A percentile compares a stretch with the other conserved stretches of the same genome.
phyloP scores from a whole-genome alignment of 345 rosid genomes.

The Syzygium aromaticum region DNA sequence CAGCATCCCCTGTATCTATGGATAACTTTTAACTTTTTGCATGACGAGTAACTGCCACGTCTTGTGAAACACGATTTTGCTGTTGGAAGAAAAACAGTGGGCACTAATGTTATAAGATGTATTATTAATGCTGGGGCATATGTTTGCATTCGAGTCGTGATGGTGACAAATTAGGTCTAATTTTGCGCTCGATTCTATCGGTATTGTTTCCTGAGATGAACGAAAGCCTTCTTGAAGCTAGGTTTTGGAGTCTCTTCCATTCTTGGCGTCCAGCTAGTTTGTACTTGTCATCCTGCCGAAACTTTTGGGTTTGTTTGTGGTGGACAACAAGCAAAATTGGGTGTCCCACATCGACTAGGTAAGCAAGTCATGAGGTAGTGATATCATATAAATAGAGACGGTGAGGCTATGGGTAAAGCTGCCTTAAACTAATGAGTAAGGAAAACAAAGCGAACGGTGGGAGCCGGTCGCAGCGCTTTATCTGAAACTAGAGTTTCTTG shows the following conservation, averaged over 20 bases:
- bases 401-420: rapidly evolving
- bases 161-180: neutral
- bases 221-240: neutral
- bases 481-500: neutral
- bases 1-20: rapidly evolving
- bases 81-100: neutral
- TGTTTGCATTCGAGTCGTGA: neutral
- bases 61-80: neutral
- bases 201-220: neutral
- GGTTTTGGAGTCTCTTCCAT: neutral
- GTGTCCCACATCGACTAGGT: conserved; percentile 8
- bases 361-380: neutral
- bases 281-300: neutral
- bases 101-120: neutral
- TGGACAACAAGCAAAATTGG: neutral
- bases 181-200: neutral
- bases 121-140: neutral
- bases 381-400: neutral
- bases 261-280: neutral
- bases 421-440: conserved; percentile 99
- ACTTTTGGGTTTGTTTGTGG: too few species aligned
- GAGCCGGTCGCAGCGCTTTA: conserved; percentile 57
- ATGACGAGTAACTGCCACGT: neutral
- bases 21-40: neutral
- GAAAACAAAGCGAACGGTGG: conserved; percentile 88